Evolutionary conservation across 352 stramenopile genomes (phyloP).

Genomic region (Phytophthora litchii): DNA sequence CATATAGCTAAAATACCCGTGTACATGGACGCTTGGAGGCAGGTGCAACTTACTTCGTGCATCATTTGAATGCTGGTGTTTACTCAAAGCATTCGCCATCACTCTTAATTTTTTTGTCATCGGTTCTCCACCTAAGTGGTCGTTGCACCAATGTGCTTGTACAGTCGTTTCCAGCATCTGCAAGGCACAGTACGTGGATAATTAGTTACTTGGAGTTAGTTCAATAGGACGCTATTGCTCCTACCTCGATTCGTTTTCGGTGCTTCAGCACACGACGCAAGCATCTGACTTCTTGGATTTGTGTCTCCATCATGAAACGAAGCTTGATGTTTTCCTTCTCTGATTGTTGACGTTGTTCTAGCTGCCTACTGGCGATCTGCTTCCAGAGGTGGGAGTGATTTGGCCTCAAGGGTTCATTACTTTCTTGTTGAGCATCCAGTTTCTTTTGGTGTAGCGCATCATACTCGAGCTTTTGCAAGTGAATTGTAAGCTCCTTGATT

Average conservation of each 20-base stretch:
- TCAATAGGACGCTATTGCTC: no score
- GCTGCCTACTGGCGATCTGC: background rate
- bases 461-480: slow-evolving; percentile 6
- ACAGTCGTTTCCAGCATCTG: no score
- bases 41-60: no score
- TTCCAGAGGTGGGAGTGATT: background rate
- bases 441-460: background rate
- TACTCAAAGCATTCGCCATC: no score
- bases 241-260: background rate
- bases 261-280: background rate
- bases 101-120: no score
- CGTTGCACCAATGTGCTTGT: no score
- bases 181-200: no score
- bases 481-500: background rate
- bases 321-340: background rate
- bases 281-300: background rate
- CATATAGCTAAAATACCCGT: no score
- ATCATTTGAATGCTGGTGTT: no score
- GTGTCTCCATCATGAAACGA: background rate
- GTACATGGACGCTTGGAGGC: no score
- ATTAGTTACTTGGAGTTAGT: no score
- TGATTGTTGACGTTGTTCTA: background rate
- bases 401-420: background rate
- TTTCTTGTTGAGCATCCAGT: background rate
- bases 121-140: no score